These are phyloP conservation scores for Penicillium lagena DNA, from an alignment of 495 filamentous ascomycete species.

Conservation along the genomic window DNA sequence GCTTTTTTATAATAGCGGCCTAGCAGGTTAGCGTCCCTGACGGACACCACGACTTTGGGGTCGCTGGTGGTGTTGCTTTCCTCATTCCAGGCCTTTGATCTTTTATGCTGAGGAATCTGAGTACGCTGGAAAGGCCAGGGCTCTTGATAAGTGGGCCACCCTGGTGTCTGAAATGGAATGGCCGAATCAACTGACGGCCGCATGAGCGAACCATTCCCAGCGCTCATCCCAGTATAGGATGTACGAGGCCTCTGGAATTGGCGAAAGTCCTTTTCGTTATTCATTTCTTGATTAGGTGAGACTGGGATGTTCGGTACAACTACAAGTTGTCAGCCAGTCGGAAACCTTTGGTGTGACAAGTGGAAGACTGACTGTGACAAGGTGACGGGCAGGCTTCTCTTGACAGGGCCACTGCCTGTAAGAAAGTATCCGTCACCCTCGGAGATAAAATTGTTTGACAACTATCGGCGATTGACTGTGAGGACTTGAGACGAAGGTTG, in stretches of 20 bases:
- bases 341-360: neutral
- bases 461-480: slow-evolving; percentile 25
- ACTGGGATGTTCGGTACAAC: no score
- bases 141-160: neutral
- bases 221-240: neutral
- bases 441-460: slow-evolving; percentile 29
- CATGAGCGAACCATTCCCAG: neutral
- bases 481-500: slow-evolving; percentile 30
- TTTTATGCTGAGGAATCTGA: slow-evolving; percentile 5
- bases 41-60: slow-evolving; percentile 35
- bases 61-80: slow-evolving; percentile 23
- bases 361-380: slow-evolving; percentile 9
- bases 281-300: no score
- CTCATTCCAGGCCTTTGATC: slow-evolving; percentile 17
- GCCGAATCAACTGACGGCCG: no score
- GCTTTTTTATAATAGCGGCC: slow-evolving; percentile 55
- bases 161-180: no score
- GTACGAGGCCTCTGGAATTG: neutral
- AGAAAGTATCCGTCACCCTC: slow-evolving; percentile 27
- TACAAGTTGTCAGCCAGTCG: neutral
- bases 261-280: no score
- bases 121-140: neutral
- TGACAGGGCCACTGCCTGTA: slow-evolving; percentile 29
- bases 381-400: slow-evolving; percentile 7
- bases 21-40: slow-evolving; percentile 47